Base-by-base conservation (phyloP, 2,329 filamentous ascomycete genomes). In the Stemphylium vesicarium region DNA sequence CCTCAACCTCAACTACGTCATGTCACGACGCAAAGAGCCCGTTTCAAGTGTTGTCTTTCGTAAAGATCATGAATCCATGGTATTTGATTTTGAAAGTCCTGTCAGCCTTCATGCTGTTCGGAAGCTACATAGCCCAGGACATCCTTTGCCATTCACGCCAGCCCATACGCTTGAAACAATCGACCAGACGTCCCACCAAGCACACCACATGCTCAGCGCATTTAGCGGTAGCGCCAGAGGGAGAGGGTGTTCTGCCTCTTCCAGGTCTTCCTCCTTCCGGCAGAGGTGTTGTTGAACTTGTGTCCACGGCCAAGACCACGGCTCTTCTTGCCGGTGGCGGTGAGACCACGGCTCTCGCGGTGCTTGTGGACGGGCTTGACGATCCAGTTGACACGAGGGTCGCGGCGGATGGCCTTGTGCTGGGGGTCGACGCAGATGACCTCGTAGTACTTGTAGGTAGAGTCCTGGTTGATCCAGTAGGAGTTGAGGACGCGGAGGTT, bases 401-500 rank as follows among this genome's bases (percentile, higher is more conserved):
- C 95, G 79, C 90, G 91, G 82, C 95, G 95, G 87, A 99, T 99
- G 78, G 95, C 95, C 88, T 98, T 98, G 91, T 99, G 95, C 86
- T 96, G 91, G 80, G 95, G 95, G 85, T 99, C 95, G 79, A 99
- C 94, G 78, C 97, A 91, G 85, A 99, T 98, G 82, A 98, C 89
- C 85, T 99, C 95, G 86, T 88, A 99, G 91, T 99, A 99, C 88
- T 99, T 99, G 91, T 98, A 99, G 83, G 95, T 99, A 61, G 93
- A 97, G 86, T 99, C 95, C 88, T 98, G 92, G 91, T 99, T 99
- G 87, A 99, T 92, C 96, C 96, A 99, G 93, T 99, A 99, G 66
- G 94, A 98, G 91, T 99, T 99, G 78, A 99, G 90, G 78, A 99
- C 95, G 79, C 95, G 92, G 81, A 99, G 84, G 85, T 99, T 99